Percentiles rank a stretch among this genome's conserved stretches.
These are phyloP conservation scores for Herpotrichia juniperi DNA, from an alignment of 2,329 filamentous ascomycete genomes.

Conservation along the genomic window DNA sequence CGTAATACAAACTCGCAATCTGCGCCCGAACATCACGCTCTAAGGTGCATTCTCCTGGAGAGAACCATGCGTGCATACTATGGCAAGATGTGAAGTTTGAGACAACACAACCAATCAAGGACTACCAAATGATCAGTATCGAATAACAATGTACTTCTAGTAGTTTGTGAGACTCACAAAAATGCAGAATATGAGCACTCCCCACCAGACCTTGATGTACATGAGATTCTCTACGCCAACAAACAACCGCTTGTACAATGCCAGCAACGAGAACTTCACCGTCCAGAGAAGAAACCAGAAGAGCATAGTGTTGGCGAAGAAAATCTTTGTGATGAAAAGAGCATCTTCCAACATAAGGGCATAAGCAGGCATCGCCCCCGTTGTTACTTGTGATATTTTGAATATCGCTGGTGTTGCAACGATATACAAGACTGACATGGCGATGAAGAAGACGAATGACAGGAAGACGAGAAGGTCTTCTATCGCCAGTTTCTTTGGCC, in stretches of 20 bases:
- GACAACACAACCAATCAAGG: constrained; percentile 45
- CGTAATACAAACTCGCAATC: constrained; percentile 42
- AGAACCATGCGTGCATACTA: constrained; percentile 47
- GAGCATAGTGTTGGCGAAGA: constrained; percentile 47
- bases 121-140: constrained; percentile 21
- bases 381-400: constrained; percentile 30
- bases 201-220: constrained; percentile 47
- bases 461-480: constrained; percentile 26
- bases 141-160: background rate
- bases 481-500: background rate
- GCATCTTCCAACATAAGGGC: constrained; percentile 37
- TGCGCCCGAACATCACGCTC: constrained; percentile 36
- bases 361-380: constrained; percentile 30
- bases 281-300: constrained; percentile 50
- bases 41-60: constrained; percentile 29
- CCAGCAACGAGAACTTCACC: constrained; percentile 49
- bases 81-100: constrained; percentile 42
- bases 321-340: constrained; percentile 41
- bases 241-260: constrained; percentile 47
- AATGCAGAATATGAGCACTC: constrained; percentile 39
- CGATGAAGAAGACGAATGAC: constrained; percentile 35
- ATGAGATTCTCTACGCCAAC: constrained; percentile 30
- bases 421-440: constrained; percentile 39
- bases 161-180: constrained; percentile 31
- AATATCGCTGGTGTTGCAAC: constrained; percentile 42